Evolutionary conservation across 2,329 filamentous ascomycete genomes (phyloP).

Genomic region (Colletotrichum tabaci): DNA sequence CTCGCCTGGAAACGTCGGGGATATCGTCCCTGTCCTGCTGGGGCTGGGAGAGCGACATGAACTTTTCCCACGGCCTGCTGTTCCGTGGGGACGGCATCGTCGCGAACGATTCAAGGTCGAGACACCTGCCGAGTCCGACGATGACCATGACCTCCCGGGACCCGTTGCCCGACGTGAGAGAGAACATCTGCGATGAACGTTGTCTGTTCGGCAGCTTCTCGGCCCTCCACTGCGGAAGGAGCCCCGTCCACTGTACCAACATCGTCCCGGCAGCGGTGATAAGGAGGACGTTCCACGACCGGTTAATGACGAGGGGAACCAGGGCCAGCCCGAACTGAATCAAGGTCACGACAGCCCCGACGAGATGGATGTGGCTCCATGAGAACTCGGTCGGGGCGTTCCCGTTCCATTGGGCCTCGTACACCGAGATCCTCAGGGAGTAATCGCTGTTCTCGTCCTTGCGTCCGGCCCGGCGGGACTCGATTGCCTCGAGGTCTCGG

Average conservation of each 20-base stretch:
- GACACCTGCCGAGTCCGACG: background rate
- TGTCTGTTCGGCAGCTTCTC: constrained; percentile 13
- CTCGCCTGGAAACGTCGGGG: background rate
- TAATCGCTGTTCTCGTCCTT: background rate
- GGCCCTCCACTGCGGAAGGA: constrained; percentile 6
- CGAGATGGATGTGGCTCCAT: background rate
- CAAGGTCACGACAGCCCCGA: background rate
- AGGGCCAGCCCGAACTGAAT: background rate
- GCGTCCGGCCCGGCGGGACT: background rate
- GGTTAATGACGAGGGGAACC: background rate
- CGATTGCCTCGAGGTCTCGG: constrained; percentile 20
- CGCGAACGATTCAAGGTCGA: constrained; percentile 9
- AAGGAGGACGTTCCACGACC: background rate
- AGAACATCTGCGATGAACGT: background rate
- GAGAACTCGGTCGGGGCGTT: background rate
- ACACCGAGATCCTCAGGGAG: constrained; percentile 11
- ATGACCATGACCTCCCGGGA: constrained; percentile 19
- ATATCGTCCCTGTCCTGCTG: background rate
- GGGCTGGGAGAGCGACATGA: background rate
- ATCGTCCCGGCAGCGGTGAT: background rate
- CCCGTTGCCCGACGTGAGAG: constrained; percentile 12
- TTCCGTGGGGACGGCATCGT: background rate
- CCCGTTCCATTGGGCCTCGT: background rate
- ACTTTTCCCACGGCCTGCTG: constrained; percentile 16
- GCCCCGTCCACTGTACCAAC: constrained; percentile 1